Conservation (phyloP, 2,329 filamentous ascomycete genomes). For the Apiospora saccharicola region DNA sequence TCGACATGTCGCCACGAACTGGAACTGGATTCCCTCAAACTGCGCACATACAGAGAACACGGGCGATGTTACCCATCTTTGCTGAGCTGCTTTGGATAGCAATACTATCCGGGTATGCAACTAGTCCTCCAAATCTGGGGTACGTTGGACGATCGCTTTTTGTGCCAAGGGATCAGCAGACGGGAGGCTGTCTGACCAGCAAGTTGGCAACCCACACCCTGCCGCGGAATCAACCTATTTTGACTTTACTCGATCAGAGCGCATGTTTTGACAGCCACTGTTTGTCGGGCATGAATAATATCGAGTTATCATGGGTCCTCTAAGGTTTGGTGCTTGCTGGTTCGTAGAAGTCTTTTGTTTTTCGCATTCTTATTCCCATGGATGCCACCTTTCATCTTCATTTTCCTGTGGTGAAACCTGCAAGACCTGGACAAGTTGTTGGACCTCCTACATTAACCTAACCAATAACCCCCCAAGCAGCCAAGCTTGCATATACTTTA, state of each 20-base stretch:
- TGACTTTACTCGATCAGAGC: conserved; percentile 13
- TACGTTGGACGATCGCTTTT: conserved; percentile 14
- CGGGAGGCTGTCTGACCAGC: conserved; percentile 17
- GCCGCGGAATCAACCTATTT: conserved; percentile 10
- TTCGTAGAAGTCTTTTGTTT: background rate
- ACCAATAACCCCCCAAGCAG: too few species aligned
- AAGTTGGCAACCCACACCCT: conserved; percentile 3
- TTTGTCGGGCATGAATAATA: conserved; percentile 17
- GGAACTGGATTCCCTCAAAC: conserved; percentile 8
- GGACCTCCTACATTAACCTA: background rate
- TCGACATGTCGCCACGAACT: conserved; percentile 9
- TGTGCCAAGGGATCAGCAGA: conserved; percentile 20
- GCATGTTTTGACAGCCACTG: conserved; percentile 8
- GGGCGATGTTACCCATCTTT: conserved; percentile 14
- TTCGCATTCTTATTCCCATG: conserved; percentile 12
- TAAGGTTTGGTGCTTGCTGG: conserved; percentile 14
- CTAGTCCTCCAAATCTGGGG: conserved; percentile 19
- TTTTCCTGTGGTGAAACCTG: conserved; percentile 6
- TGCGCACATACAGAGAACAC: background rate
- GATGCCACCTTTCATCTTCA: background rate
- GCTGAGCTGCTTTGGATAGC: background rate
- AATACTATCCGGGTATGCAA: conserved; percentile 8
- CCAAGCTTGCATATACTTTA: conserved; percentile 3
- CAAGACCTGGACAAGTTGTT: background rate
- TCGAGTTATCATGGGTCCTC: background rate